Evolutionary conservation across 257 asterid genomes (phyloP).

Genomic region (Petrea volubilis): DNA sequence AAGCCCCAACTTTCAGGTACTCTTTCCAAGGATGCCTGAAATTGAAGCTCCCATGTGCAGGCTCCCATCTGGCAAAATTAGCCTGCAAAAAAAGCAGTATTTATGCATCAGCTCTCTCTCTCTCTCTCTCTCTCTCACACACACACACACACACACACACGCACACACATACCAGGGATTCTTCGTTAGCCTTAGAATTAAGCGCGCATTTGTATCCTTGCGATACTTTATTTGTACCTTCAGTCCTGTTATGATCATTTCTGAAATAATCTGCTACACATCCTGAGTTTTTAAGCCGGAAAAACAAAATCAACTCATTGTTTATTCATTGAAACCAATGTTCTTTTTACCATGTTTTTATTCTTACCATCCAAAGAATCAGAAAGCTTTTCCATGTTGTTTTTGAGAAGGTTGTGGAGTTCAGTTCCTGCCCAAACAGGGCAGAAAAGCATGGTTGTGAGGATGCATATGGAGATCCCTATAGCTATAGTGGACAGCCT

Average conservation of each 20-base stretch:
- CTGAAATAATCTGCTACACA: conserved; percentile 52
- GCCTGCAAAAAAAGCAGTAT: conserved; percentile 38
- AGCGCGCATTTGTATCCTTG: conserved; percentile 66
- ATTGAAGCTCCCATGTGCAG: conserved; percentile 61
- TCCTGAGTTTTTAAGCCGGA: conserved; percentile 28
- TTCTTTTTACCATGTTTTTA: background rate
- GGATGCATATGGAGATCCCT: conserved; percentile 72
- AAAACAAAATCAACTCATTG: background rate
- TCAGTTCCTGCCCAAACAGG: conserved; percentile 92
- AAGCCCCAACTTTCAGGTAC: conserved; percentile 63
- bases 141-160: too few species aligned
- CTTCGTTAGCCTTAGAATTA: conserved; percentile 73
- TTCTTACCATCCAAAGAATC: conserved; percentile 75
- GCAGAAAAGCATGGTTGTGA: conserved; percentile 50
- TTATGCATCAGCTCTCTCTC: background rate
- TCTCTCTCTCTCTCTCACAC: too few species aligned
- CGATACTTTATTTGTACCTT: conserved; percentile 32
- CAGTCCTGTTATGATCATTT: conserved; percentile 22
- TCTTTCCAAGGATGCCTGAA: conserved; percentile 71
- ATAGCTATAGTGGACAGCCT: conserved; percentile 72
- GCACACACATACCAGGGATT: conserved; percentile 54
- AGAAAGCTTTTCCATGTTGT: conserved; percentile 67
- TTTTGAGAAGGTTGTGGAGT: conserved; percentile 60
- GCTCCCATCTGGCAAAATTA: conserved; percentile 78
- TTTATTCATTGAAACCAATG: background rate